Evolutionary conservation across 2,329 filamentous ascomycete species (phyloP), one percentile per base, ranked within the genome.

Genomic region (Alternaria sp.): DNA sequence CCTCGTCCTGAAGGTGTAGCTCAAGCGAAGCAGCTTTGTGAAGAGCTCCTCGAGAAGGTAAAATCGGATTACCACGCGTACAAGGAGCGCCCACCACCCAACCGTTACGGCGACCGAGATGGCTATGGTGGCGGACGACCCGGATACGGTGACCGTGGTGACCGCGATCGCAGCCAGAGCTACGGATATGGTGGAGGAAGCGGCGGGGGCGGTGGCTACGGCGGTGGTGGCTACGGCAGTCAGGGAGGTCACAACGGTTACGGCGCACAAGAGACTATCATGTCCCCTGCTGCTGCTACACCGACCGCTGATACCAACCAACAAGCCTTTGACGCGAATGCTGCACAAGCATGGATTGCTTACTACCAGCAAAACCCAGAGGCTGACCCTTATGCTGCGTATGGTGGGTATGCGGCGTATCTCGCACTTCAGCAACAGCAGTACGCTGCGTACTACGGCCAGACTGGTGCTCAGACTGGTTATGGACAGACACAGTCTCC

Each of bases 321-420:
- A 43, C 69, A 74, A 52, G 68, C 75, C 53, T 78, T 82, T 54
- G 91, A 96, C 70, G 95, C 95, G 76, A 88, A 88, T 53, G 88
- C 90, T 18, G 91, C 94, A 73, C 96, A 96, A 76, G 90, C 93
- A 76, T 95, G 96, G 78, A 94, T 94, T 63, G 72, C 69, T 30
- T 74, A 74, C 59, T 74, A 75, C 57, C 85, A 84, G 34, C 87
- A 57, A 87, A 90, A 36, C 90, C 65, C 96, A 94, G 76, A 89
- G 89, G 83, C 86, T 64, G 93, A 97, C 73, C 94, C 94, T 0
- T 97, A 97, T 77, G 93, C 93, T 42, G 89, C 91, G 8, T 97
- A 95, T 70, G 94, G 94, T 63, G 94, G 94, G 55, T 97, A 78
- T 49, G 67, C 76, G 16, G 67, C 64, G 49, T 64, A 69, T 36